Base-by-base conservation (phyloP, 148 eudicot species). In the Spergularia marina region DNA sequence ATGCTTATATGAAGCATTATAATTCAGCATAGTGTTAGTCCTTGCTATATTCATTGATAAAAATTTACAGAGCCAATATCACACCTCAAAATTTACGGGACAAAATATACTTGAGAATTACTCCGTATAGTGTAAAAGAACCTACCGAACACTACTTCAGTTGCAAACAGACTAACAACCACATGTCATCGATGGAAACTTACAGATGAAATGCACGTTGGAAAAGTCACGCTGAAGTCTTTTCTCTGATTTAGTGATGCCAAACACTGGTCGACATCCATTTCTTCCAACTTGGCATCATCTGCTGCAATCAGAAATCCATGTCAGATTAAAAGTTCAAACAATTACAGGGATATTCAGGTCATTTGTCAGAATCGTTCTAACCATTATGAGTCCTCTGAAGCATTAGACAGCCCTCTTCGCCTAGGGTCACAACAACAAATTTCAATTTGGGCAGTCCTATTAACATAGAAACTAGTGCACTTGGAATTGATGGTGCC, bases 381-480 rank as follows among this genome's bases (percentile, higher is more conserved):
- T 54, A 72, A 94, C 98, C 92, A 58, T 74, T 71, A 73, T 70
- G 68, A 74, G 80, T 80, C 81, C 97, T 87, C 84, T 89, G 89
- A 73, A 94, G 86, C 98, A 94, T 91, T 55, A 94, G 75, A 78
- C 97, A 94, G 20, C 98, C 98, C 68, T 94, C 90, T 87, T 85
- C 91, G 44, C 98, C 98, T 21, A 94, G 86, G 39, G 98, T 91
- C 82, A 94, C 98, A 56, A 94, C 83, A 49, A 85, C 98, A 80
- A 90, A 94, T 68, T 83, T 87, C 17, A 90, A 16, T 61, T 83
- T 86, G 41, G 98, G 91, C 78, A 91, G 80, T 74, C 84, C 87
- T 65, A 83, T 72, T 51, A 94, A 86, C 95, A 94, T 86, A 16
- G 91, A 84, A 75, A 91, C 85, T 72, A 94, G 92, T 53, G 97